Conservation (phyloP, 805 yeast genomes). For the Metschnikowia matae region DNA sequence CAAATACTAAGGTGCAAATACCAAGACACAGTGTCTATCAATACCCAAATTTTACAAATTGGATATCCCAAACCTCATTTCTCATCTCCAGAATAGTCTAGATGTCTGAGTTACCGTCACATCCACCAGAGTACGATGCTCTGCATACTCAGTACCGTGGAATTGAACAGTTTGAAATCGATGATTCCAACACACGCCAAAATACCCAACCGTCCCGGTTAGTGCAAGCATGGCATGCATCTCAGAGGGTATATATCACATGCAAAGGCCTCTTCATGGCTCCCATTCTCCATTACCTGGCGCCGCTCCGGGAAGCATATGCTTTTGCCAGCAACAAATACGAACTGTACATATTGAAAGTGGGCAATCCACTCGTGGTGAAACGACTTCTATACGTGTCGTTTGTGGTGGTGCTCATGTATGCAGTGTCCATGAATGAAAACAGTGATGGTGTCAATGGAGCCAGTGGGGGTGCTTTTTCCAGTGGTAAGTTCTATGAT, state of each 20-base stretch:
- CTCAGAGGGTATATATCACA: slow-evolving; percentile 32
- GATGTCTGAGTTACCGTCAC: slow-evolving; percentile 1
- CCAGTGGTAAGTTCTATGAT: slow-evolving; percentile 61
- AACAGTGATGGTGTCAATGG: slow-evolving; percentile 38
- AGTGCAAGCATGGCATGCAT: slow-evolving; percentile 34
- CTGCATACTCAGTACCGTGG: neutral
- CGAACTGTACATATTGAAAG: slow-evolving; percentile 54
- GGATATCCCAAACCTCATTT: too few relatives aligned
- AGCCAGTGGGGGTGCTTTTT: slow-evolving; percentile 37
- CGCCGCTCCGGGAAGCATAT: slow-evolving; percentile 50
- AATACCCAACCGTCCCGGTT: neutral
- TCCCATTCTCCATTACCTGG: slow-evolving; percentile 44
- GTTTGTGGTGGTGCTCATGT: slow-evolving; percentile 55
- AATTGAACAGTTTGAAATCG: slow-evolving; percentile 36
- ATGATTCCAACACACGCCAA: slow-evolving; percentile 19
- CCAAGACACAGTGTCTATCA: too few relatives aligned
- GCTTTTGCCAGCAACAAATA: slow-evolving; percentile 39
- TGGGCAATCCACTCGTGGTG: slow-evolving; percentile 86
- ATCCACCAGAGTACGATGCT: slow-evolving; percentile 1
- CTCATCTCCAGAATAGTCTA: neutral
- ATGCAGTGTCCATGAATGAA: slow-evolving; percentile 56
- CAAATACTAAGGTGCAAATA: too few relatives aligned
- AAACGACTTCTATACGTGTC: slow-evolving; percentile 72
- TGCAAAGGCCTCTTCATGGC: slow-evolving; percentile 35
- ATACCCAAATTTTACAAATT: too few relatives aligned